Evolutionary conservation across 164 flowering plant genomes (phyloP).

Genomic region (Vitis cinerea): DNA sequence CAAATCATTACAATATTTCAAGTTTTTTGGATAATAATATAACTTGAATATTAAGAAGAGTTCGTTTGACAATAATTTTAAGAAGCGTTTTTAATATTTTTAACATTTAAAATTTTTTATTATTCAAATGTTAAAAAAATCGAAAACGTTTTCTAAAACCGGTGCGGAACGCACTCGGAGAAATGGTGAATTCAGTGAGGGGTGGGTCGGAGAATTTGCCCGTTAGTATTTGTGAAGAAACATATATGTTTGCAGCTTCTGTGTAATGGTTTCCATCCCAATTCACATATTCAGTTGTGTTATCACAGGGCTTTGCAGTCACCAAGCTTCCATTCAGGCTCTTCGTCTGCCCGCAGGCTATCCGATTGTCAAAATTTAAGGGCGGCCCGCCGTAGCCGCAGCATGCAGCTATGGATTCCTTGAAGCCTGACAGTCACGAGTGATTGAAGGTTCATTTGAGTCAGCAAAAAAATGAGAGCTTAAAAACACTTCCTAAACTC

Average conservation of each 20-base stretch:
- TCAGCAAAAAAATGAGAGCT: too few relatives aligned
- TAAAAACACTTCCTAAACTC: too few relatives aligned
- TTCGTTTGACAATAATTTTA: too few relatives aligned
- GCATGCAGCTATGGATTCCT: slow-evolving; percentile 64
- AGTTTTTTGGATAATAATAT: too few relatives aligned
- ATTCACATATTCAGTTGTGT: slow-evolving; percentile 57
- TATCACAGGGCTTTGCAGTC: slow-evolving; percentile 57
- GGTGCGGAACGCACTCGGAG: fast-evolving
- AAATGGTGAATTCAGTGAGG: too few relatives aligned
- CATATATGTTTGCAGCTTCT: slow-evolving; percentile 73
- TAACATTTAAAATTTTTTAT: too few relatives aligned
- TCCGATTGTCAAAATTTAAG: slow-evolving; percentile 56
- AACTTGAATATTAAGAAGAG: too few relatives aligned
- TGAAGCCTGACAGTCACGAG: slow-evolving; percentile 51
- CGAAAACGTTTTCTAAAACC: too few relatives aligned
- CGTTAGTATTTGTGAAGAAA: slow-evolving; percentile 66
- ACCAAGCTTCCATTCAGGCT: slow-evolving; percentile 57
- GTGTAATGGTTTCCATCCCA: slow-evolving; percentile 95
- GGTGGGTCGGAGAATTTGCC: slow-evolving; percentile 80
- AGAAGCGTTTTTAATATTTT: too few relatives aligned
- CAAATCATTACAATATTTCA: too few relatives aligned
- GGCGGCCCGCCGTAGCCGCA: slow-evolving; percentile 88
- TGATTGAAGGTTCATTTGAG: background rate
- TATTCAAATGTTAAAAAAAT: too few relatives aligned
- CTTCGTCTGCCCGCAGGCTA: slow-evolving; percentile 69